Evolutionary conservation across 176 grass and related monocot genomes (phyloP).

Genomic region (Cenchrus americanus): DNA sequence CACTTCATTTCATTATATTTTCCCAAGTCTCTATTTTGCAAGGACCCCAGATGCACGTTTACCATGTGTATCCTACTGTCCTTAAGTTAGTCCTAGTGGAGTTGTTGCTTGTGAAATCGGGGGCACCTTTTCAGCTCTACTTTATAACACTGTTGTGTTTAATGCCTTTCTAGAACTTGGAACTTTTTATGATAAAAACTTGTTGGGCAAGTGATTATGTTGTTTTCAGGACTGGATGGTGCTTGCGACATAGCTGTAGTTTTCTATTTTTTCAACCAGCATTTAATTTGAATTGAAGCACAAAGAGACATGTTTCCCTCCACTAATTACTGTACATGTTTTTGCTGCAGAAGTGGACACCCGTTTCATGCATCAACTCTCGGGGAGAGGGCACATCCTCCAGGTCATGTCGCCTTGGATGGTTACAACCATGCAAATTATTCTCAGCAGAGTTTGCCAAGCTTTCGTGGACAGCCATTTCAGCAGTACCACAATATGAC

Average conservation of each 20-base stretch:
- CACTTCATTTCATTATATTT: neutral
- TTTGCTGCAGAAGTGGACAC: constrained; percentile 45
- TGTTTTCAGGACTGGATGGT: neutral
- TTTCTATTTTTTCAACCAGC: neutral
- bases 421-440: constrained; percentile 50
- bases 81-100: neutral
- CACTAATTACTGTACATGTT: constrained; percentile 38
- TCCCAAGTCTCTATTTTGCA: neutral
- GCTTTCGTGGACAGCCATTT: constrained; percentile 60
- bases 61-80: constrained; percentile 2
- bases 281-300: neutral
- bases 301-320: neutral
- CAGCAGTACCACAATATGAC: constrained; percentile 61
- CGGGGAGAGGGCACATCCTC: constrained; percentile 53
- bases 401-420: constrained; percentile 32
- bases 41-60: constrained; percentile 12
- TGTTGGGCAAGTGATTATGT: neutral
- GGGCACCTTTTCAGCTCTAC: constrained; percentile 1
- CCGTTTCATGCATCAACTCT: constrained; percentile 52
- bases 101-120: constrained; percentile 6
- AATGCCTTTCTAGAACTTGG: neutral
- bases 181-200: constrained; percentile 9
- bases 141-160: constrained; percentile 3
- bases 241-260: neutral
- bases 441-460: constrained; percentile 55